Evolutionary conservation across 306 rosid genomes (phyloP).

Genomic region (Medicago arabica): DNA sequence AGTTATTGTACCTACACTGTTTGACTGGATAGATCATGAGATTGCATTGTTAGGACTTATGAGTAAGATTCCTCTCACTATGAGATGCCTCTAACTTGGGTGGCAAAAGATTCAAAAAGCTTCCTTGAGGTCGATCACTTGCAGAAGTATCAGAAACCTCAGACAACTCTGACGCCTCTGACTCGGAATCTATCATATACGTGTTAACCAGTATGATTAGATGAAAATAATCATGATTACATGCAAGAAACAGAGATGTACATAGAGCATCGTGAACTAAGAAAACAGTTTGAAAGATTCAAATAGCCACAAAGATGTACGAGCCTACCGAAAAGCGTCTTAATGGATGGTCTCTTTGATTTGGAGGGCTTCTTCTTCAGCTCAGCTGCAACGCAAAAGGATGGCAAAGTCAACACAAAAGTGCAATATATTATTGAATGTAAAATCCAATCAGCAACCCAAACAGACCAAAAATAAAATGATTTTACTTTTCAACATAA

Average conservation of each 20-base stretch:
- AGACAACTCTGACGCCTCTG: conserved; percentile 56
- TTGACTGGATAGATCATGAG: conserved; percentile 28
- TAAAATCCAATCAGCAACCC: conserved; percentile 22
- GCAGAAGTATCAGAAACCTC: conserved; percentile 51
- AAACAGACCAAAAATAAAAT: conserved; percentile 4
- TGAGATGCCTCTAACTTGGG: conserved; percentile 59
- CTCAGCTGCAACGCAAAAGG: conserved; percentile 68
- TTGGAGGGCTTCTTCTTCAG: conserved; percentile 83
- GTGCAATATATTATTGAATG: conserved; percentile 8
- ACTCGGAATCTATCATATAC: conserved; percentile 56
- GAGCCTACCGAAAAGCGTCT: conserved; percentile 88
- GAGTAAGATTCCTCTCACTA: conserved; percentile 48
- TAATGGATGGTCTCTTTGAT: conserved; percentile 80
- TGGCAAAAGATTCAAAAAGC: conserved; percentile 80
- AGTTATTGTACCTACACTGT: conserved; percentile 47
- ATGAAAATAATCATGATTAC: conserved; percentile 26
- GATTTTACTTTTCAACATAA: conserved; percentile 19
- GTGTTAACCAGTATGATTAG: conserved; percentile 44
- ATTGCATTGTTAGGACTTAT: conserved; percentile 53
- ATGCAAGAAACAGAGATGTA: conserved; percentile 26
- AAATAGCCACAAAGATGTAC: conserved; percentile 30
- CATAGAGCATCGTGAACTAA: conserved; percentile 18
- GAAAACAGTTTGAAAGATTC: conserved; percentile 13
- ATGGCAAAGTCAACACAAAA: conserved; percentile 31
- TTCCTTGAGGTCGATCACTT: conserved; percentile 61